Evolutionary conservation across 176 grass and related monocot species (phyloP), one percentile per base, ranked within the genome.

Genomic region (Luzula sylvatica): DNA sequence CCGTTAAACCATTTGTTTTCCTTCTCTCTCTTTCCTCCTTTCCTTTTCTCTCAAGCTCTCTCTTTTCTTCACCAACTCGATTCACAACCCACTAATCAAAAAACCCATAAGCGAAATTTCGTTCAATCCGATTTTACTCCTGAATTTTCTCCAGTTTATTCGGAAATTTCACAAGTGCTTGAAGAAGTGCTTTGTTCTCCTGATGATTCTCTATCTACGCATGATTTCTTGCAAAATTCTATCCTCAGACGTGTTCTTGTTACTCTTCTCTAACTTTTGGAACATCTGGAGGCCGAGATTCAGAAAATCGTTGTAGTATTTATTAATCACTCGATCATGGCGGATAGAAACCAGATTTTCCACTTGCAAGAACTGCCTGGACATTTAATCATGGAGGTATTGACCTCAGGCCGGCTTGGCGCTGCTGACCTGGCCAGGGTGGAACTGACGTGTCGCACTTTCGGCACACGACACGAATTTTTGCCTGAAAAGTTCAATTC

Each of bases 281-380:
- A 46, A 41, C 58, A 46, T 63, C 27, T 47, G 58, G 58, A 63
- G 58, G 7, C 23, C 58, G 15, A 63, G 41, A 63, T 63, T 63
- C 27, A 63, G 58, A 41, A 63, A 63, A 63, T 63, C 46, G 7
- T 47, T 6, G 7, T 63, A 61, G 23, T 28, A 20, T 46, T 63
- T 46, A 35, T 35, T 9, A 35, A 4, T 2, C 30, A 35, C 30
- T 35, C 30, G 19, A 28, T 63, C 5, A 63, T 63, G 58, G 42
- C 58, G 1, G 58, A 63, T 47, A 63, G 19, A 32, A 29, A 29
- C 40, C 58, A 48, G 19, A 47, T 63, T 11, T 63, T 63, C 46
- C 78, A 69, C 39, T 78, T 95, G 56, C 85, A 90, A 27, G 92
- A 98, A 74, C 56, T 98, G 1, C 92, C 92, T 17, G 78, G 79